These are phyloP conservation scores for Firmiana major DNA, from an alignment of 345 rosid genomes.

Conservation along the genomic window DNA sequence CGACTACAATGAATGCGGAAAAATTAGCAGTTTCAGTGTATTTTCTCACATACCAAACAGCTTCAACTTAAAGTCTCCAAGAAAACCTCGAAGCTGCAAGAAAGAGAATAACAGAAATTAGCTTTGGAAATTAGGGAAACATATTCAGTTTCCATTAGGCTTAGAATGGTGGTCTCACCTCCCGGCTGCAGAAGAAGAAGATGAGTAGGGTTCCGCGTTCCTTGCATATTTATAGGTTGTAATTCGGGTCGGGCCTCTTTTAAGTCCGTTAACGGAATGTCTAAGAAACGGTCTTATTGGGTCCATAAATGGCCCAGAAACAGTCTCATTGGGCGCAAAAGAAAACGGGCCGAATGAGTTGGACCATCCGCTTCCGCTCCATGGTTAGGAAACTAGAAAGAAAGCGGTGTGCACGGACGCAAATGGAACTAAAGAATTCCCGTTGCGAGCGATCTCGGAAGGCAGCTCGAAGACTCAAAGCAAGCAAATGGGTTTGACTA, in stretches of 20 bases:
- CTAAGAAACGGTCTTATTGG: not conserved
- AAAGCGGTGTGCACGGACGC: not conserved
- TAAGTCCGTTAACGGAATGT: not conserved
- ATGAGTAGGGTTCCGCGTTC: not conserved
- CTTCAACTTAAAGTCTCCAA: conserved; percentile 9
- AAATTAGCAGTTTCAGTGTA: not conserved
- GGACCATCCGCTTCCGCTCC: not conserved
- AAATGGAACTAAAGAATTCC: conserved; percentile 5
- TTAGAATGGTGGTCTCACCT: not conserved
- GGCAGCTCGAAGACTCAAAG: not conserved
- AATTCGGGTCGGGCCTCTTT: not conserved
- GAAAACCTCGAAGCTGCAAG: conserved; percentile 11
- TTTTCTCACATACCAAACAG: conserved; percentile 28
- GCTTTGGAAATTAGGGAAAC: not conserved
- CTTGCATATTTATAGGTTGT: not conserved
- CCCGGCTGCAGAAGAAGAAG: not conserved
- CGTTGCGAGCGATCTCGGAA: conserved; percentile 23
- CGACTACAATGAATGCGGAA: not conserved
- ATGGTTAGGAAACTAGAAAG: no score
- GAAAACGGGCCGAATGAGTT: not conserved
- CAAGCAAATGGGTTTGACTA: conserved; percentile 35
- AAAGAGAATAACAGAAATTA: not conserved
- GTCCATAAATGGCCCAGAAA: no score
- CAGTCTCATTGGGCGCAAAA: no score
- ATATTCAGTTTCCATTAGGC: not conserved